Percentiles rank a stretch among this genome's conserved stretches.
Evolutionary conservation across 768 basidiomycete species (phyloP).

Genomic region (Tulasnella sp.): DNA sequence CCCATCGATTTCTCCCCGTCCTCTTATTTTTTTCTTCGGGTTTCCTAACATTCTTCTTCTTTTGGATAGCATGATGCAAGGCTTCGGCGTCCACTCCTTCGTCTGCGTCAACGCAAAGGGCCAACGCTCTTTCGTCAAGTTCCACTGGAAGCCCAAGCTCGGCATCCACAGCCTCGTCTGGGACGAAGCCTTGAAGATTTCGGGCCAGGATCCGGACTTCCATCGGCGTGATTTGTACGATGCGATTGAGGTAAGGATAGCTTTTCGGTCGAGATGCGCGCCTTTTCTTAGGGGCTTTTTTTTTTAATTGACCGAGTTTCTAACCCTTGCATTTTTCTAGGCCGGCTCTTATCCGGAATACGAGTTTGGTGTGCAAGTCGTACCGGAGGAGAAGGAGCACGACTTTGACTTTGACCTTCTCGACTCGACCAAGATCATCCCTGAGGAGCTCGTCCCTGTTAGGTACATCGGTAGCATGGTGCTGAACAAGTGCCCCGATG

Average conservation of each 20-base stretch:
- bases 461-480: constrained; percentile 68
- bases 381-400: constrained; percentile 68
- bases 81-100: constrained; percentile 82
- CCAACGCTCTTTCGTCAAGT: constrained; percentile 79
- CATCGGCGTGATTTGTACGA: constrained; percentile 83
- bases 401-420: constrained; percentile 84
- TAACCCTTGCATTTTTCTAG: background rate
- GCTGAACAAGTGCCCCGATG: constrained; percentile 32
- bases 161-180: constrained; percentile 80
- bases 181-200: constrained; percentile 85
- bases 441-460: constrained; percentile 74
- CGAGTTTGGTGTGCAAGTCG: constrained; percentile 70
- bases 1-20: background rate
- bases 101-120: constrained; percentile 64
- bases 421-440: constrained; percentile 84
- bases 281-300: too few relatives aligned
- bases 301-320: too few relatives aligned
- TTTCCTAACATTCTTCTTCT: background rate
- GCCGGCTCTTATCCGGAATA: constrained; percentile 68
- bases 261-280: too few relatives aligned
- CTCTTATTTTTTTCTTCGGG: background rate
- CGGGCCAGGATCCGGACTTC: constrained; percentile 85
- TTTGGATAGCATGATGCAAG: constrained; percentile 65
- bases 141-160: constrained; percentile 77
- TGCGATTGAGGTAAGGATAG: constrained; percentile 52